A percentile compares a stretch with the other conserved stretches of the same genome.
Conservation (phyloP, 2,329 filamentous ascomycete genomes). For the Fonsecaea monophora region DNA sequence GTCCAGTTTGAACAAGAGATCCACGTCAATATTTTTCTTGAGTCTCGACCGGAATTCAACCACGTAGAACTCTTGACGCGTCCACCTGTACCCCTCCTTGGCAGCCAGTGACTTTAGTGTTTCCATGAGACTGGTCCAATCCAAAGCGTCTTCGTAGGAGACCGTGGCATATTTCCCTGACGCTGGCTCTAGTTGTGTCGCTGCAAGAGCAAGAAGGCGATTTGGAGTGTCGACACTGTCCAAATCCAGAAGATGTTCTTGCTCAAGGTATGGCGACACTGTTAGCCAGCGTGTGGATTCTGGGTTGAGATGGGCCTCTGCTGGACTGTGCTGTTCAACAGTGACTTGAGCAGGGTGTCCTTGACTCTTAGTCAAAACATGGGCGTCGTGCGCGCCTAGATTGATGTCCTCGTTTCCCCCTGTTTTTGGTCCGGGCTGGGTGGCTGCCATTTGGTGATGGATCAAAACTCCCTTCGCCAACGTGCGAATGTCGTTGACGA, state of each 20-base stretch:
- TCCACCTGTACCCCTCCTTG: conserved; percentile 62
- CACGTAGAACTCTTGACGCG: conserved; percentile 74
- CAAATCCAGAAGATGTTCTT: conserved; percentile 75
- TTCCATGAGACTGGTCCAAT: conserved; percentile 71
- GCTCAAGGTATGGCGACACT: conserved; percentile 77
- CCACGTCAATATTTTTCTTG: conserved; percentile 69
- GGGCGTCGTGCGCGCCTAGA: not conserved
- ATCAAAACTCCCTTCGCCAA: not conserved
- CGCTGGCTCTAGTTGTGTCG: conserved; percentile 68
- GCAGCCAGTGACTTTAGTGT: conserved; percentile 62
- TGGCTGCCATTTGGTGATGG: conserved; percentile 18
- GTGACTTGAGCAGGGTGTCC: not conserved
- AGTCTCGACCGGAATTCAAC: conserved; percentile 82
- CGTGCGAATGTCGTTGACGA: not conserved
- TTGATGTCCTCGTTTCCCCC: not conserved
- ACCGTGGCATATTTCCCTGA: conserved; percentile 77
- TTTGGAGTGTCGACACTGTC: conserved; percentile 69
- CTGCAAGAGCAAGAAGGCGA: conserved; percentile 72
- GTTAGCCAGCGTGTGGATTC: conserved; percentile 53
- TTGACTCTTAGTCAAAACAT: conserved; percentile 1
- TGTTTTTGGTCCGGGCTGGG: not conserved
- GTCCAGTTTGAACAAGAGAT: conserved; percentile 74
- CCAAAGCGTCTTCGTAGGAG: conserved; percentile 75
- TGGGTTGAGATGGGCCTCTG: not conserved
- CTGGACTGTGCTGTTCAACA: not conserved